Conservation (phyloP, 495 filamentous ascomycete genomes). For the Aspergillus sparsus region DNA sequence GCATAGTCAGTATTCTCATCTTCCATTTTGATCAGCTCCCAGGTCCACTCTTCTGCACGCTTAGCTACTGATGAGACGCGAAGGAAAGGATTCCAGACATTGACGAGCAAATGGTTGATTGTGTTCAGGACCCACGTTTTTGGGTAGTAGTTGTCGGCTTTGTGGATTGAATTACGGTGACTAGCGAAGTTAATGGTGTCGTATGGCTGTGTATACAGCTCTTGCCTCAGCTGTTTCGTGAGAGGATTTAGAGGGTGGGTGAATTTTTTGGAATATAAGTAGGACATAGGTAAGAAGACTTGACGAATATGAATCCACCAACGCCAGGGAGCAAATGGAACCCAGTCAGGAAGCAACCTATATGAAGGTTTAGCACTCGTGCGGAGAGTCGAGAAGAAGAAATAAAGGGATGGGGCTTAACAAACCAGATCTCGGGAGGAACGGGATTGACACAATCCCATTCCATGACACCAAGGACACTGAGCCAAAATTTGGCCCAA, state of each 20-base stretch:
- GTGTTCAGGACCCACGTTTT: slow-evolving; percentile 80
- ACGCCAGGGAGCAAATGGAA: slow-evolving; percentile 89
- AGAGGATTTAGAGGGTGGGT: slow-evolving; percentile 69
- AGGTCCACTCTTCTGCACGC: slow-evolving; percentile 73
- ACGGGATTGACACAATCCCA: slow-evolving; percentile 95
- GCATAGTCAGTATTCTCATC: slow-evolving; percentile 89
- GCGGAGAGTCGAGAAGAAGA: background rate
- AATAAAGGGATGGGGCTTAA: background rate
- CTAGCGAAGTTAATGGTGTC: slow-evolving; percentile 71
- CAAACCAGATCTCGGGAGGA: slow-evolving; percentile 85
- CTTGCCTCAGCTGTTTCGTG: slow-evolving; percentile 71
- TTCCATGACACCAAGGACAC: slow-evolving; percentile 75
- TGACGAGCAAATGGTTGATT: slow-evolving; percentile 73
- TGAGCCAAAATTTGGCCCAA: slow-evolving; percentile 94
- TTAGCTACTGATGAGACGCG: slow-evolving; percentile 57
- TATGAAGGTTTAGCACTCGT: slow-evolving; percentile 6
- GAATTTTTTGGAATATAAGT: slow-evolving; percentile 79
- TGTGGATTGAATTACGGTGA: slow-evolving; percentile 80
- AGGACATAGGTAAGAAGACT: slow-evolving; percentile 91
- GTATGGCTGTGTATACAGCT: slow-evolving; percentile 82
- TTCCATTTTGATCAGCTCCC: slow-evolving; percentile 80
- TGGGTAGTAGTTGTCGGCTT: slow-evolving; percentile 86
- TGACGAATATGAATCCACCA: slow-evolving; percentile 99
- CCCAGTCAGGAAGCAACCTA: slow-evolving; percentile 89
- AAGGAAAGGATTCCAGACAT: slow-evolving; percentile 75